Conservation (phyloP, 805 yeast genomes). For the Saccharomycopsis lassenensis region DNA sequence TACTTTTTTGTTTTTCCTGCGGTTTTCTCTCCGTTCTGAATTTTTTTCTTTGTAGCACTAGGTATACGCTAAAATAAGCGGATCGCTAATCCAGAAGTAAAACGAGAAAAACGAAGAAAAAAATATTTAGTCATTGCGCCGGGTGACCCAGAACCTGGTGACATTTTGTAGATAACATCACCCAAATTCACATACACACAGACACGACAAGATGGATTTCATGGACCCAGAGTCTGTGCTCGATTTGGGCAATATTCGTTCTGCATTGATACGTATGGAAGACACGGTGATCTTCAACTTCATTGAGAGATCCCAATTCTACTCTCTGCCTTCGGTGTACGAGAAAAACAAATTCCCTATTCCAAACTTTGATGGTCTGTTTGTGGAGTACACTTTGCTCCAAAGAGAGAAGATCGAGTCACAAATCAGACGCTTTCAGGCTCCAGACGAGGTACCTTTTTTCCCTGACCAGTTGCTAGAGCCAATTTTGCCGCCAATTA, state of each 20-base stretch:
- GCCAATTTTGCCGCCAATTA: slow-evolving; percentile 69
- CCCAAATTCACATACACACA: too few species aligned
- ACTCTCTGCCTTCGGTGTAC: slow-evolving; percentile 65
- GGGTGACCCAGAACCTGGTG: too few species aligned
- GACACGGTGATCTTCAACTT: slow-evolving; percentile 89
- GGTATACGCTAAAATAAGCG: too few species aligned
- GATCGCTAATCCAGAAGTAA: too few species aligned
- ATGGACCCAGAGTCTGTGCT: slow-evolving; percentile 73
- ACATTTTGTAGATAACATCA: too few species aligned
- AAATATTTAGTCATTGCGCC: too few species aligned
- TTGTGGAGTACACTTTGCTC: slow-evolving; percentile 74
- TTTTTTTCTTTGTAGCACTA: too few species aligned
- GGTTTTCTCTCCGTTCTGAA: too few species aligned
- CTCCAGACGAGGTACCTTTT: slow-evolving; percentile 91
- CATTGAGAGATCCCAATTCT: slow-evolving; percentile 88
- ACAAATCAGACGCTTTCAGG: slow-evolving; percentile 79
- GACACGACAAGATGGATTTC: slow-evolving; percentile 77
- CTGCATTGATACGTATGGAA: slow-evolving; percentile 83
- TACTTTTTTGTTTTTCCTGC: too few species aligned
- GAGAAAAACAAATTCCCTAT: slow-evolving; percentile 43
- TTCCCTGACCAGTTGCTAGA: slow-evolving; percentile 57
- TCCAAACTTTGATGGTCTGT: slow-evolving; percentile 65
- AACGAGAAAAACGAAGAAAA: too few species aligned
- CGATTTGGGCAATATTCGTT: slow-evolving; percentile 71
- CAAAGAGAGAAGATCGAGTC: slow-evolving; percentile 70